Base-by-base conservation (phyloP, 306 rosid species). In the Datisca glomerata region DNA sequence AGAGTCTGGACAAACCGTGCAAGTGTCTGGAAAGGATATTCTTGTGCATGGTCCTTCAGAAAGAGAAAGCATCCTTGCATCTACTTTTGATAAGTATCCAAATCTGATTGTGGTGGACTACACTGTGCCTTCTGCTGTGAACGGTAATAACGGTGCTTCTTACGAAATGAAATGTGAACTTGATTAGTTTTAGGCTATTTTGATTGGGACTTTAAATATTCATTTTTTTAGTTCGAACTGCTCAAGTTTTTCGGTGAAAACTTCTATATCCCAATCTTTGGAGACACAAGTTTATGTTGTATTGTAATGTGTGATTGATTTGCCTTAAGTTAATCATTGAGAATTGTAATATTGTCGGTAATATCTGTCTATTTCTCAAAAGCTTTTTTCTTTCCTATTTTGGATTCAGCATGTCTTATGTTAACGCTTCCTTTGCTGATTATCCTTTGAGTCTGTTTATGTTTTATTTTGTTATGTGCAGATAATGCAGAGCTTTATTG, bases 71-170 rank as follows among this genome's bases (percentile, higher is more conserved):
- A 66, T 62, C 47, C 91, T 89, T 63, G 57, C 68, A 46, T 74
- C 78, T 22, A 60, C 78, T 15, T 70, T 59, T 23, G 65, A 69
- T 35, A 64, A 68, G 49, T 64, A 72, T 66, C 86, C 94, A 23
- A 57, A 77, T 59, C 62, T 89, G 77, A 80, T 89, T 48, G 75
- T 80, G 47, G 83, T 89, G 43, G 96, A 84, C 66, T 89, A 77
- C 77, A 84, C 93, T 0, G 69, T 74, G 47, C 98, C 98, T 2
- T 41, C 70, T 68, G 86, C 98, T 18, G 92, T 89, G 18, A 84
- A 84, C 57, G 91, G 98, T 89, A 67, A 59, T 25, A 47, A 21
- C 39, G 39, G 33, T 37, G 12, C 31, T 53, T 13, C 27, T 38
- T 18, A 27, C 17, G n/a, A 33, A 40, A 18, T 12, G 18, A 20